Conservation (phyloP, 2,329 filamentous ascomycete genomes). For the Penicillium vulpinum region DNA sequence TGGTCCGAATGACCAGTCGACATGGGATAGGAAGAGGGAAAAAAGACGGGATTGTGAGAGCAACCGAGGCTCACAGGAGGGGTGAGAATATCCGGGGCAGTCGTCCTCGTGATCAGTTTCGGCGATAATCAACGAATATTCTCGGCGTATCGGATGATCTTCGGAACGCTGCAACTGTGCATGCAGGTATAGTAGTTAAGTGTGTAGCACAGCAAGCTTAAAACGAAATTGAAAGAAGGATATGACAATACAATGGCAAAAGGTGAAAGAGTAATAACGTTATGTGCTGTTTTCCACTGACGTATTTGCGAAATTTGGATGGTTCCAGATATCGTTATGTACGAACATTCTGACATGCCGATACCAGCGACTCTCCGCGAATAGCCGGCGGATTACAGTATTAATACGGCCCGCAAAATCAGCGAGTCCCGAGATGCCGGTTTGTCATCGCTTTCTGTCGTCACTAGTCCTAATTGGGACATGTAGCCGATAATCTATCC, state of each 20-base stretch:
- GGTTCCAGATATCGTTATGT: background rate
- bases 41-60: conserved; percentile 11
- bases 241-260: conserved; percentile 3
- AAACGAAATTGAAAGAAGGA: background rate
- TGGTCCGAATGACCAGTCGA: conserved; percentile 30
- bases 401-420: conserved; percentile 16
- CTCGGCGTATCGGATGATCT: conserved; percentile 33
- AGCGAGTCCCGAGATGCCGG: conserved; percentile 24
- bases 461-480: background rate
- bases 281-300: conserved; percentile 10
- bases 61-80: conserved; percentile 19
- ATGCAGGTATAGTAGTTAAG: background rate
- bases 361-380: conserved; percentile 29
- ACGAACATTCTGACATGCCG: conserved; percentile 33
- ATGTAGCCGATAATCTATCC: background rate
- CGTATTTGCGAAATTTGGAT: conserved; percentile 8
- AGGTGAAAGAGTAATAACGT: conserved; percentile 5
- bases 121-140: conserved; percentile 25
- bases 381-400: conserved; percentile 20
- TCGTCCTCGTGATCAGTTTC: conserved; percentile 26
- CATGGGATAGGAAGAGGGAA: conserved; percentile 23
- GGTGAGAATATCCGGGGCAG: conserved; percentile 21
- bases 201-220: background rate
- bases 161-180: conserved; percentile 3
- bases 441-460: conserved; percentile 16